These are phyloP conservation scores for Leishmania turanica DNA, from an alignment of 208 protist species.

Conservation along the genomic window DNA sequence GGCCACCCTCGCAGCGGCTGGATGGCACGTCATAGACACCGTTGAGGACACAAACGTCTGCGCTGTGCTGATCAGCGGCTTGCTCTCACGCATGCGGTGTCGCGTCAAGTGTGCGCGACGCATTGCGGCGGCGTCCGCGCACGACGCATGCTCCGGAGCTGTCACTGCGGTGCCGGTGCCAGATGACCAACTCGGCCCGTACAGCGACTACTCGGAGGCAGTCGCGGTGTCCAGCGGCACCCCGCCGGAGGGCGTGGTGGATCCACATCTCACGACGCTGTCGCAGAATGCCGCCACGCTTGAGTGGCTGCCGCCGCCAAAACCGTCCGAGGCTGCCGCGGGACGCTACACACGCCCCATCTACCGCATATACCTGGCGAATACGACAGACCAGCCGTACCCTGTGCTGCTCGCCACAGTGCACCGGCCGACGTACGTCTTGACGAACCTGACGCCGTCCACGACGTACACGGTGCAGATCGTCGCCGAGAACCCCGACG, in stretches of 20 bases:
- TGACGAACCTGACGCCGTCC: constrained; percentile 66
- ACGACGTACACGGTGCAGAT: constrained; percentile 86
- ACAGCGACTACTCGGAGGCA: constrained; percentile 77
- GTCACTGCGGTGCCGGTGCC: constrained; percentile 4
- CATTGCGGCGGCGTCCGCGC: background rate
- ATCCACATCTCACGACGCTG: constrained; percentile 62
- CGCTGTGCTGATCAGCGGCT: constrained; percentile 58
- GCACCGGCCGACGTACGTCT: constrained; percentile 39
- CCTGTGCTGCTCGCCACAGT: constrained; percentile 37
- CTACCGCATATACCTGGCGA: constrained; percentile 74
- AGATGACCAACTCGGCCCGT: constrained; percentile 23
- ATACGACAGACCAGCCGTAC: constrained; percentile 43
- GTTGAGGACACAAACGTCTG: constrained; percentile 72
- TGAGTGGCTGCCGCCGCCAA: constrained; percentile 66
- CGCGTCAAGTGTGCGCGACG: constrained; percentile 71
- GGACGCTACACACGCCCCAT: constrained; percentile 37
- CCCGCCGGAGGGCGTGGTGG: constrained; percentile 79
- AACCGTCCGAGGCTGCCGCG: constrained; percentile 20
- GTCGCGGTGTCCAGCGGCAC: constrained; percentile 71
- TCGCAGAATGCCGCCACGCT: constrained; percentile 60
- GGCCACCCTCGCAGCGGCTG: constrained; percentile 5
- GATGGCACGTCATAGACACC: constrained; percentile 83
- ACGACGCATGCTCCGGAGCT: background rate
- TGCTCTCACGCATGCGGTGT: constrained; percentile 72
- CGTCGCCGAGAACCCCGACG: constrained; percentile 78